Conservation (phyloP, 1,139 yeast species). For the Debaryomycetaceae sp. region DNA sequence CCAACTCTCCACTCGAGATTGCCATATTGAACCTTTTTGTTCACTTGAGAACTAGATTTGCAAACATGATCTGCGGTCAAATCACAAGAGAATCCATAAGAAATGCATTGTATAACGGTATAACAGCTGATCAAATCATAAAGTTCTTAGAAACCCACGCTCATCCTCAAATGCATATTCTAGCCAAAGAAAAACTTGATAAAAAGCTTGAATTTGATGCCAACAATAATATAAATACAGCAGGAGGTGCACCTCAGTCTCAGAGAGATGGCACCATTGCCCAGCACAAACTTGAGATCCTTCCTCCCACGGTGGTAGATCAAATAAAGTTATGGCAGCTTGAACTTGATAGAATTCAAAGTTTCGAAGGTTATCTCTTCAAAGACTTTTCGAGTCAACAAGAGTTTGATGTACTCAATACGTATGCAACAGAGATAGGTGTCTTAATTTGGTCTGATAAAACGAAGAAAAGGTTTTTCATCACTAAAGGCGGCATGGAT, state of each 20-base stretch:
- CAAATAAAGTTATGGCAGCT: conserved; percentile 95
- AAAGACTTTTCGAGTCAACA: conserved; percentile 76
- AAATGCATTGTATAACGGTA: conserved; percentile 80
- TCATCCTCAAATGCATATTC: conserved; percentile 81
- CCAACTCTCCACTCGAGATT: conserved; percentile 92
- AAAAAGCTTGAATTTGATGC: conserved; percentile 65
- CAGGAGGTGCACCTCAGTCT: conserved; percentile 40
- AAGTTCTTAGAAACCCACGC: conserved; percentile 89
- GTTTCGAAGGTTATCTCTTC: conserved; percentile 84
- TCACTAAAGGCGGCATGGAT: conserved; percentile 78
- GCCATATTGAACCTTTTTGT: conserved; percentile 89
- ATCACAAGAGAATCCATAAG: conserved; percentile 90
- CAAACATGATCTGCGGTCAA: conserved; percentile 92
- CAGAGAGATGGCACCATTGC: conserved; percentile 24
- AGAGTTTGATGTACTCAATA: conserved; percentile 70
- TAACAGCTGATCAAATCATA: conserved; percentile 92
- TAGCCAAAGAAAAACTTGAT: conserved; percentile 65
- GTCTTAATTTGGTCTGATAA: conserved; percentile 83
- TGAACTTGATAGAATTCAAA: conserved; percentile 87
- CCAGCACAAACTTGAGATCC: conserved; percentile 53
- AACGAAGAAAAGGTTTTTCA: conserved; percentile 69
- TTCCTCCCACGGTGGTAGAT: conserved; percentile 95
- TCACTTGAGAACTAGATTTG: conserved; percentile 76
- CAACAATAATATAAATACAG: conserved; percentile 54
- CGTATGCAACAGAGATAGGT: conserved; percentile 88